Evolutionary conservation across 352 stramenopile genomes (phyloP), one percentile per base, ranked within the genome.

Genomic region (Hyaloperonospora brassicae): DNA sequence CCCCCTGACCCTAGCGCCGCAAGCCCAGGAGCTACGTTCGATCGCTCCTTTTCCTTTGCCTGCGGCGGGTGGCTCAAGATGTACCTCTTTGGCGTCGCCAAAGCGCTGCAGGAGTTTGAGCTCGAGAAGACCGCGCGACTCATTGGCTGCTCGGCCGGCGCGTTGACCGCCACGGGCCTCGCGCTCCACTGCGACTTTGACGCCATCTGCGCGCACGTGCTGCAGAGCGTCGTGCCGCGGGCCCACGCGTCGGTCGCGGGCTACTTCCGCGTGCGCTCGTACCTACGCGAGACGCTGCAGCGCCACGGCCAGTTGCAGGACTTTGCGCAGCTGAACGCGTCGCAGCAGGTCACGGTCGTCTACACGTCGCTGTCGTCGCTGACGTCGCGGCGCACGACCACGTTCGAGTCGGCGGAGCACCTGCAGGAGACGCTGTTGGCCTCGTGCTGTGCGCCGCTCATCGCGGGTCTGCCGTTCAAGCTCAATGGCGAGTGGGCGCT

Each of bases 1-100:
- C 17, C 17, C 17, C 17, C 17, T 17, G 17, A 17, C 17, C 17
- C 17, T 17, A 17, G 17, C 17, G 17, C 17, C 17, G 17, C 17
- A 17, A 17, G 17, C 8, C 27, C 27, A 34, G 27, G 4, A 34
- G 27, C 27, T 34, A 34, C 27, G 8, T 8, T 8, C 27, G 27
- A 34, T 47, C 6, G 59, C 55, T 89, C 79, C 61, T 90, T 88
- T 68, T 95, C 83, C 58, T 95, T 95, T 61, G 79, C 81, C 1
- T 92, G 83, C 49, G 82, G 79, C 23, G 86, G 86, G 0, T 95
- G 79, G 77, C 80, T 95, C 57, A 94, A 92, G 60, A 87, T 86
- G 76, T 94, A 93, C 62, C 62, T 87, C 12, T 93, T 95, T 41
- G 85, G 85, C 43, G 86, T 94, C 22, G 84, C 80, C 49, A 91